These are phyloP conservation scores for Saccharomycopsis sp. DNA, from an alignment of 805 yeast genomes.

Conservation along the genomic window DNA sequence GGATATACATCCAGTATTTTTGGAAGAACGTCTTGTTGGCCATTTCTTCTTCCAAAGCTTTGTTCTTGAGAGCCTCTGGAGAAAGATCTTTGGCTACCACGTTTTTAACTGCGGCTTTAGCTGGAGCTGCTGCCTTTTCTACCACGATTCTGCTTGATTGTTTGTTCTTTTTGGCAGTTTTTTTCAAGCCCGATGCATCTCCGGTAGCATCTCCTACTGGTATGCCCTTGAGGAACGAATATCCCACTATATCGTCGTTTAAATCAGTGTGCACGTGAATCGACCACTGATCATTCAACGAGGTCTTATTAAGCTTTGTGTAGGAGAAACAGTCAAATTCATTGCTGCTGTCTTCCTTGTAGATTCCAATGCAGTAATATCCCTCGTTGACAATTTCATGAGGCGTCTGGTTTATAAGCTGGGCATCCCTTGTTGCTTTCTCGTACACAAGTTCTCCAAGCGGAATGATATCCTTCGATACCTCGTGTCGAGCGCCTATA, in stretches of 20 bases:
- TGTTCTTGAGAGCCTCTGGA: not conserved
- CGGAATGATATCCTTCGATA: not conserved
- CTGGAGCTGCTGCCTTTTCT: not conserved
- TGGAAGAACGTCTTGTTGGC: constrained; percentile 18
- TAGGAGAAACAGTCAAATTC: not conserved
- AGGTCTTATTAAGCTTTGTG: not conserved
- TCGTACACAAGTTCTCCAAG: not conserved
- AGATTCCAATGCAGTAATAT: not conserved
- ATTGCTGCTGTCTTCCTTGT: not conserved
- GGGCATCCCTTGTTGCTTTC: not conserved
- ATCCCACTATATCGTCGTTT: not conserved
- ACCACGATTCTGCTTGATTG: not conserved
- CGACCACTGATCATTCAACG: not conserved
- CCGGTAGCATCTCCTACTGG: not conserved
- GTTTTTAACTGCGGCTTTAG: not conserved
- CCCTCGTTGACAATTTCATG: not conserved
- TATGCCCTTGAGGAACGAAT: not conserved
- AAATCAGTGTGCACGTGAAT: not conserved
- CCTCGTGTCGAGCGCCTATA: not conserved
- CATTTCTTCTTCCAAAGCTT: not conserved
- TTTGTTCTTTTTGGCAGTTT: not conserved
- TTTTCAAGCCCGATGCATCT: not conserved
- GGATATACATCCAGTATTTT: constrained; percentile 20
- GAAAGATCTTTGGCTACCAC: not conserved
- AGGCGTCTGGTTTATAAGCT: not conserved